Percentiles rank a stretch among this genome's conserved stretches.
Evolutionary conservation across 768 basidiomycete species (phyloP).

Genomic region (Termitomyces sp.): DNA sequence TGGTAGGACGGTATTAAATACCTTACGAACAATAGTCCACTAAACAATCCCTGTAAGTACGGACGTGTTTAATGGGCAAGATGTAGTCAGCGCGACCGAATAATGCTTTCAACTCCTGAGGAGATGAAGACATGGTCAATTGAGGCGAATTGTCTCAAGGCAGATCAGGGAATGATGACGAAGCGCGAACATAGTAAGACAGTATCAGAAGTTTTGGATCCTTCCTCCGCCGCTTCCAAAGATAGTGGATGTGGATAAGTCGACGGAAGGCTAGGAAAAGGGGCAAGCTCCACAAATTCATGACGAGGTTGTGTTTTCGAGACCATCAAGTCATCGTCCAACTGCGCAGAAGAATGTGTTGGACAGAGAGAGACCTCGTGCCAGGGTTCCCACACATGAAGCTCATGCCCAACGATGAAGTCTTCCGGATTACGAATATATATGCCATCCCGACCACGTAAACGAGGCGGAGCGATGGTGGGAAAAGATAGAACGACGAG

Average conservation of each 20-base stretch:
- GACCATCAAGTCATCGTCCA: neutral
- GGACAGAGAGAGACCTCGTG: constrained; percentile 27
- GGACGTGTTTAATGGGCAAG: too few relatives aligned
- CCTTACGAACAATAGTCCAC: too few relatives aligned
- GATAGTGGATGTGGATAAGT: constrained; percentile 21
- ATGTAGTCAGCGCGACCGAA: too few relatives aligned
- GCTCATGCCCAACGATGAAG: constrained; percentile 33
- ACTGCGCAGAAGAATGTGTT: neutral
- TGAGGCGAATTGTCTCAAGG: too few relatives aligned
- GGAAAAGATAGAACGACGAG: constrained; percentile 33
- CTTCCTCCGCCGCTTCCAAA: constrained; percentile 13
- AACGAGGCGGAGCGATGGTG: constrained; percentile 14
- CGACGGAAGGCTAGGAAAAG: constrained; percentile 16
- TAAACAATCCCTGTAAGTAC: too few relatives aligned
- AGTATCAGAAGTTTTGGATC: constrained; percentile 13
- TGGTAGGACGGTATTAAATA: too few relatives aligned
- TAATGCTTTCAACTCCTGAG: too few relatives aligned
- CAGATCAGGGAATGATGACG: constrained; percentile 11
- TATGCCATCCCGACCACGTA: constrained; percentile 13
- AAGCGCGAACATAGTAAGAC: constrained; percentile 28
- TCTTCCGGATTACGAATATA: constrained; percentile 27
- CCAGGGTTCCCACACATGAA: constrained; percentile 50
- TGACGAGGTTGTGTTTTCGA: neutral
- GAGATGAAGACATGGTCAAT: too few relatives aligned
- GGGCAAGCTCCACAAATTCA: neutral